Percentiles rank a stretch among this genome's conserved stretches.
Conservation (phyloP, 345 rosid species). For the Sapria himalayana region DNA sequence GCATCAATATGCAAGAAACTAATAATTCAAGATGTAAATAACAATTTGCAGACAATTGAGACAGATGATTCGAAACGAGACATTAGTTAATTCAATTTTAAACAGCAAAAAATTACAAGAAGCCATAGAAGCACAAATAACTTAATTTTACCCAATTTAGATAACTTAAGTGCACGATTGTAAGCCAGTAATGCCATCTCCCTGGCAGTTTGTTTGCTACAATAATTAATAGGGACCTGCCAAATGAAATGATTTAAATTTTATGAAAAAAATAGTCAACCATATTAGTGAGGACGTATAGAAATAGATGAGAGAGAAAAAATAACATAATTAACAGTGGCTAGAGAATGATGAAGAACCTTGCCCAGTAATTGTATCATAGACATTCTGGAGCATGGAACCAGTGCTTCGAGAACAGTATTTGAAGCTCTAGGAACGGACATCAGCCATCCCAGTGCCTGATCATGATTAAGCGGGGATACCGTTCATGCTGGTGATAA, state of each 20-base stretch:
- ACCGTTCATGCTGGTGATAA: not conserved
- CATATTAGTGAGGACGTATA: not conserved
- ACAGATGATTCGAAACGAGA: too few relatives aligned
- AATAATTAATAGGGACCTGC: conserved; percentile 47
- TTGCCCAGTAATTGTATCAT: conserved; percentile 44
- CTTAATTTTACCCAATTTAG: conserved; percentile 67
- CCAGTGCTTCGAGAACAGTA: conserved; percentile 67
- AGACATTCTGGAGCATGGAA: conserved; percentile 59
- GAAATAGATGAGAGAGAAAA: not conserved
- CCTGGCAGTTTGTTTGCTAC: conserved; percentile 34
- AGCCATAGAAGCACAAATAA: too few relatives aligned
- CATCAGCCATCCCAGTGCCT: conserved; percentile 64
- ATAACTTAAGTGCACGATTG: conserved; percentile 74
- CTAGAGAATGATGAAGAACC: conserved; percentile 16
- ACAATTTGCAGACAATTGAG: too few relatives aligned
- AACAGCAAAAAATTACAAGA: too few relatives aligned
- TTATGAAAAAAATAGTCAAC: not conserved
- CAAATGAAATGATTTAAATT: not conserved
- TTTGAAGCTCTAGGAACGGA: conserved; percentile 80
- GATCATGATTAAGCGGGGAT: not conserved
- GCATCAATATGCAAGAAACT: too few relatives aligned
- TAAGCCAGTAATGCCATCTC: conserved; percentile 72
- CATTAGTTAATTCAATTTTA: too few relatives aligned
- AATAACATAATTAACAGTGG: not conserved
- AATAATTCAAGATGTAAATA: too few relatives aligned